Evolutionary conservation across 257 asterid genomes (phyloP), one percentile per base, ranked within the genome.

Genomic region (Solanum verrucosum): DNA sequence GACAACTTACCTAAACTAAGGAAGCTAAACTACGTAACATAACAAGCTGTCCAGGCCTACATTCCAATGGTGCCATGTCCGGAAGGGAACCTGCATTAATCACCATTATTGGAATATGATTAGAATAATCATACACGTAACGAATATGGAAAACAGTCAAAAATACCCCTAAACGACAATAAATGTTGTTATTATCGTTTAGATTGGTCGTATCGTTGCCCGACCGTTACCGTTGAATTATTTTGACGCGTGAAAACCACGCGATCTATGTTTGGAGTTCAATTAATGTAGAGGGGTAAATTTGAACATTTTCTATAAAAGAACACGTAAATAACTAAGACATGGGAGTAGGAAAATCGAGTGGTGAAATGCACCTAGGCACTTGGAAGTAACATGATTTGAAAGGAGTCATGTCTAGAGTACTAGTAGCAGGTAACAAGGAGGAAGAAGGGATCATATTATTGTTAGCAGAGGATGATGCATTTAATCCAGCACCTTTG

Each of bases 51-150:
- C 84, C 89, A 85, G 87, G 86, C 72, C 95, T 93, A 94, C 94
- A 94, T 93, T 86, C 98, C 95, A 83, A 94, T 86, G 91, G 96
- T 88, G 91, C 94, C 96, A 83, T 93, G 95, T 88, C 97, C 98
- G 27, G 94, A 91, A 89, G 96, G 88, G 89, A 94, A 92, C 91
- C 98, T 94, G 89, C 75, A 40, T 18, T 11, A 87, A n/a, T 88
- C 71, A 70, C 78, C 89, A 90, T 85, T 79, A 46, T 35, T 13
- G 40, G 38, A 70, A 44, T 60, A 34, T 75, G 73, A 16, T 74
- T 73, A 81, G 71, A 25, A 37, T 37, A 42, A 72, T 25, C 33
- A 60, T 20, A 20, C 52, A 33, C 38, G 56, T 72, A 72, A 60
- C 34, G 37, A 46, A 0, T 18, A 81, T 3, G 27, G 42, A 21